phyloP scores from a whole-genome alignment of 345 rosid species.

The Salix koriyanagi region DNA sequence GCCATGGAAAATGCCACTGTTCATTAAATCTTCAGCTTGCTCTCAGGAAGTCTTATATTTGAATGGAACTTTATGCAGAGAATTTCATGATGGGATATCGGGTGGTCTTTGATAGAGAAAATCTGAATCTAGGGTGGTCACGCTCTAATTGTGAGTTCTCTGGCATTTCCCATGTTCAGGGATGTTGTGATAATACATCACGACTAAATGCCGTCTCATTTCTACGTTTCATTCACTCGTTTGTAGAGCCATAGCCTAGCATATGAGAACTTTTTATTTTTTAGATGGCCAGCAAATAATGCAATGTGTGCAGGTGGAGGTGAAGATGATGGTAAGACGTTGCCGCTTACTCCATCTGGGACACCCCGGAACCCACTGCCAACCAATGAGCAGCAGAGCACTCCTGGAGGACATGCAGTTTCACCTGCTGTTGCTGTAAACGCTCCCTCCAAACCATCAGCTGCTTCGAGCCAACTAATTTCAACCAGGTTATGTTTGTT shows the following conservation, averaged over 20 bases:
- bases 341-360: slow-evolving; percentile 38
- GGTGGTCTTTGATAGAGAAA: slow-evolving; percentile 79
- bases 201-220: no score
- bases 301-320: slow-evolving; percentile 52
- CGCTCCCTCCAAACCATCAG: slow-evolving; percentile 59
- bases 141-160: slow-evolving; percentile 61
- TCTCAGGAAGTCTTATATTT: not conserved
- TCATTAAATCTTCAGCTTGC: not conserved
- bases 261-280: no score
- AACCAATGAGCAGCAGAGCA: slow-evolving; percentile 61
- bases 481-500: slow-evolving; percentile 17
- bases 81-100: slow-evolving; percentile 76
- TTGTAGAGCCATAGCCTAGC: no score
- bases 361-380: slow-evolving; percentile 55
- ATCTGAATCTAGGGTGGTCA: slow-evolving; percentile 83
- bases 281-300: not conserved
- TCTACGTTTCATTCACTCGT: no score
- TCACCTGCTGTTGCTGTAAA: slow-evolving; percentile 85
- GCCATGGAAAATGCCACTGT: not conserved
- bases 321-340: slow-evolving; percentile 29
- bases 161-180: not conserved
- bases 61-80: slow-evolving; percentile 44
- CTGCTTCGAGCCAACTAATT: slow-evolving; percentile 21
- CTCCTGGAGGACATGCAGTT: slow-evolving; percentile 49
- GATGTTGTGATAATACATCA: no score